Base-by-base conservation (phyloP, 2,329 filamentous ascomycete genomes). In the Penicillium sp. region DNA sequence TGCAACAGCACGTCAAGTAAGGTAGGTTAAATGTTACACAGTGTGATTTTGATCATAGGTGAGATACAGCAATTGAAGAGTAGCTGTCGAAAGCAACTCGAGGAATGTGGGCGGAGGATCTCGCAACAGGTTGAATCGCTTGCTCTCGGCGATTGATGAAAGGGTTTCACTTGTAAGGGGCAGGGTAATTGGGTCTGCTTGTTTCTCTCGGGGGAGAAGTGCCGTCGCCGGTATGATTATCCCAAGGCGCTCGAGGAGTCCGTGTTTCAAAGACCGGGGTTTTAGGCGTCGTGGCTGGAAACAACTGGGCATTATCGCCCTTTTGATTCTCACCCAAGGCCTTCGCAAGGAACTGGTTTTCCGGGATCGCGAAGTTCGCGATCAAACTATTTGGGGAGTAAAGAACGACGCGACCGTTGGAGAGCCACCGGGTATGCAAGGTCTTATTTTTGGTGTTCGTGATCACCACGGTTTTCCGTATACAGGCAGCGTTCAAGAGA, bases 391-490 rank as follows among this genome's bases (percentile, higher is more conserved):
- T 7, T 18, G 40, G 28, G 1, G 31, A 36, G 25, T 36, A 36
- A 5, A 50, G 7, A 5, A 39, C 28, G 22, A 62, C 38, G 44
- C 61, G 60, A 9, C 56, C 56, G 57, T 55, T 58, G 3, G n/a
- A 16, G 2, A 30, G 16, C 60, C 60, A 62, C 7, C 53, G 46
- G 0, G 9, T 7, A 10, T 39, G n/a, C 2, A 53, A 35, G 1
- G 5, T 1, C 4, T 33, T 4, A 14, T 47, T 56, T 2, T 38
- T 50, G 10, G 36, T 24, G 20, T 28, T 24, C 4, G 55, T 47
- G 13, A 72, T 40, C 3, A 72, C 62, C 24, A 63, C 20, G 24
- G 72, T 72, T 8, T 62, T 63, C 7, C 70, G 64, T 44, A 69
- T 69, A 7, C 61, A 61, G 14, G 69, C 52, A 4, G 57, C 57